phyloP scores from a whole-genome alignment of 257 asterid genomes.

The Sherardia arvensis region DNA sequence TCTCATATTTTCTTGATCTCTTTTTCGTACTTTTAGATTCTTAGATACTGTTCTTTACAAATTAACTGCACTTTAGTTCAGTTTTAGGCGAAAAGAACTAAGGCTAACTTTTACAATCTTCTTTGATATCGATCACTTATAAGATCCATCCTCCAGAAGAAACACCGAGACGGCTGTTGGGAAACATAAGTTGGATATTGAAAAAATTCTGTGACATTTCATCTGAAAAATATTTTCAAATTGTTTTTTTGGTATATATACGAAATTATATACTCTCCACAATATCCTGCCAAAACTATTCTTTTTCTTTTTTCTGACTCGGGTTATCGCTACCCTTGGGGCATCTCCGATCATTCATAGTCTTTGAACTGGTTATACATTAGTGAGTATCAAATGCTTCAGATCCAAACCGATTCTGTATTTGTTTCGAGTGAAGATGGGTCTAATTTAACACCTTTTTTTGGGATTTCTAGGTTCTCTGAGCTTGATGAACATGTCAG shows the following conservation, averaged over 20 bases:
- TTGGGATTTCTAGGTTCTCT: conserved; percentile 41
- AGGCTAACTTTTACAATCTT: neutral
- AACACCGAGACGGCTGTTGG: conserved; percentile 48
- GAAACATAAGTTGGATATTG: conserved; percentile 34
- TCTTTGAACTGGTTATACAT: conserved; percentile 57
- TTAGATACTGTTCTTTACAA: neutral
- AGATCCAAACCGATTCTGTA: too few species aligned
- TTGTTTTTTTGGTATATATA: conserved; percentile 46
- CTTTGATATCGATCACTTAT: neutral
- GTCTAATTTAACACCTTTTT: neutral
- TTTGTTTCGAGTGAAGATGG: too few species aligned
- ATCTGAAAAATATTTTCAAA: conserved; percentile 63
- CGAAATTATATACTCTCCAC: neutral
- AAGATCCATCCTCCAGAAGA: conserved; percentile 61
- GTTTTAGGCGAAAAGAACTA: neutral
- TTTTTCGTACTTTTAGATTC: too few species aligned
- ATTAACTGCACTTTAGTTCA: neutral
- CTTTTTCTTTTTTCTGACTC: neutral
- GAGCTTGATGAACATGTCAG: conserved; percentile 49
- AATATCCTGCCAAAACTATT: neutral
- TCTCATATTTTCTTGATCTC: too few species aligned
- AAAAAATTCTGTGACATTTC: conserved; percentile 45
- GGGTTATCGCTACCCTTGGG: conserved; percentile 61
- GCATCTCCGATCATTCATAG: conserved; percentile 52
- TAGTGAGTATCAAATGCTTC: conserved; percentile 21